These are phyloP conservation scores for Cyberlindnera nakhonratchasimensis DNA, from an alignment of 805 yeast species.

Conservation along the genomic window DNA sequence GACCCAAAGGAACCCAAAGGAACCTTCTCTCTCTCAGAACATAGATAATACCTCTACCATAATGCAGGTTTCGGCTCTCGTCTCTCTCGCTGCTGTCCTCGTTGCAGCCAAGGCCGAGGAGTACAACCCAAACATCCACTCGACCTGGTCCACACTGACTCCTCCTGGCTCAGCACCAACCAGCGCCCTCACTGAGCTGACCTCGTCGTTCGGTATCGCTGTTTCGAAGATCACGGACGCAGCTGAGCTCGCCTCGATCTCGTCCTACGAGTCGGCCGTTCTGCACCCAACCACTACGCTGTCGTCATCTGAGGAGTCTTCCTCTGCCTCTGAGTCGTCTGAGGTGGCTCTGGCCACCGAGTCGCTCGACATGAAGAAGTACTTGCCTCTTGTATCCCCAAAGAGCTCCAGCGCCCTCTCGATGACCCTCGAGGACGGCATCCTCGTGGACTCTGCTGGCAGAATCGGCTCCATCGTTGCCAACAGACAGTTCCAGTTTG, in stretches of 20 bases:
- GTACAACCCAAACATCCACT: conserved; percentile 39
- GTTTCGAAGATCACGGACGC: conserved; percentile 33
- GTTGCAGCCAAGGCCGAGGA: not conserved
- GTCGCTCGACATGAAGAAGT: conserved; percentile 8
- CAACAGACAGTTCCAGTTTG: conserved; percentile 82
- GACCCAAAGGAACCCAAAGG: not conserved
- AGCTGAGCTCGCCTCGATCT: conserved; percentile 24
- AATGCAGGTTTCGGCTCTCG: not conserved
- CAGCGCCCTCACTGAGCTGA: conserved; percentile 35
- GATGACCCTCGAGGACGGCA: conserved; percentile 47
- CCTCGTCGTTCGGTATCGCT: conserved; percentile 41
- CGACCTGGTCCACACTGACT: conserved; percentile 42
- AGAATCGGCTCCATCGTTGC: conserved; percentile 80
- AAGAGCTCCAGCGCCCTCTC: conserved; percentile 46
- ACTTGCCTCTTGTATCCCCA: conserved; percentile 36
- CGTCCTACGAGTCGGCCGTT: conserved; percentile 17
- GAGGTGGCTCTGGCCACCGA: conserved; percentile 6
- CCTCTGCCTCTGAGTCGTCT: conserved; percentile 7
- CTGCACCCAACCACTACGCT: conserved; percentile 7
- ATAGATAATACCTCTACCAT: too few relatives aligned
- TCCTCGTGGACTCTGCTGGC: conserved; percentile 55
- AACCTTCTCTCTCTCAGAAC: not conserved
- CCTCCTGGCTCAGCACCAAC: conserved; percentile 35
- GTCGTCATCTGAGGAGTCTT: conserved; percentile 33
- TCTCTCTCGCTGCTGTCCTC: conserved; percentile 3